Evolutionary conservation across 768 basidiomycete genomes (phyloP).

Genomic region (Russula olivacea): DNA sequence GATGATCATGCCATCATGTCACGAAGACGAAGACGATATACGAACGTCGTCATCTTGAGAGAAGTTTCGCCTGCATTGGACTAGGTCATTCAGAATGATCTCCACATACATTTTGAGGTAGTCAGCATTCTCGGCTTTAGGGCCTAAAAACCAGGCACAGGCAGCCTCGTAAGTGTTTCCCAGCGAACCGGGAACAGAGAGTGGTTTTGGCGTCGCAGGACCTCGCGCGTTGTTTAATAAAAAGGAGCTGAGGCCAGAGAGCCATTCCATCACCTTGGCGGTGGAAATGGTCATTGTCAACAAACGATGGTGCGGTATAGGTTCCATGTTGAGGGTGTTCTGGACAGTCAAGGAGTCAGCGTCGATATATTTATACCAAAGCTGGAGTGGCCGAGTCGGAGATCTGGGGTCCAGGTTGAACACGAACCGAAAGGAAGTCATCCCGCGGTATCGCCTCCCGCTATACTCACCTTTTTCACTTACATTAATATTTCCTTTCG

Average conservation of each 20-base stretch:
- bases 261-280: too few species aligned
- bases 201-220: background rate
- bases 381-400: too few species aligned
- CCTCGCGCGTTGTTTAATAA: background rate
- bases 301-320: background rate
- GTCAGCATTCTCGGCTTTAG: constrained; percentile 36
- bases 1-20: background rate
- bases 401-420: too few species aligned
- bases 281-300: background rate
- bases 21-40: background rate
- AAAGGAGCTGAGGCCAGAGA: too few species aligned
- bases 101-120: constrained; percentile 30
- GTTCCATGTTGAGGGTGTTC: background rate
- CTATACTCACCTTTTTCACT: too few species aligned
- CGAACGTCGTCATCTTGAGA: constrained; percentile 32
- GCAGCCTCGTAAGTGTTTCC: constrained; percentile 28
- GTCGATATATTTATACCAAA: too few species aligned
- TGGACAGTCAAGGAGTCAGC: too few species aligned
- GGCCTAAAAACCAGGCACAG: constrained; percentile 38
- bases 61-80: constrained; percentile 29
- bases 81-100: constrained; percentile 27
- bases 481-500: too few species aligned
- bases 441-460: too few species aligned
- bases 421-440: too few species aligned
- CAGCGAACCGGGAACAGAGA: constrained; percentile 5